Conservation (phyloP, 2,329 filamentous ascomycete species). For the Pezicula neosporulosa region DNA sequence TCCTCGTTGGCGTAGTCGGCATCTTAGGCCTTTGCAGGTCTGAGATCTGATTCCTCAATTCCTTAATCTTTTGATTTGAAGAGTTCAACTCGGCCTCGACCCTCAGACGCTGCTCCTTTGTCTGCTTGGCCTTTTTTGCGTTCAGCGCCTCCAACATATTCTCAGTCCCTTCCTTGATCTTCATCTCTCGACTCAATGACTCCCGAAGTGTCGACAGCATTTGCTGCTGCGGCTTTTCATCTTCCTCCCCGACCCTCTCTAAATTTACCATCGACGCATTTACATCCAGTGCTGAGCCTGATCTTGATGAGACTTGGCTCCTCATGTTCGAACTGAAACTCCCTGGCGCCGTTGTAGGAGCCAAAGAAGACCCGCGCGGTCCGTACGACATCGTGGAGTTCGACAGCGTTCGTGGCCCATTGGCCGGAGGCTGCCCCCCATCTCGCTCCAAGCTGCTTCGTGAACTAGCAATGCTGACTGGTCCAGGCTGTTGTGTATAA, state of each 20-base stretch:
- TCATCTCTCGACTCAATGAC: conserved; percentile 88
- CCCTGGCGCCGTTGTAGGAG: conserved; percentile 67
- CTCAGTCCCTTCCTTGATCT: conserved; percentile 96
- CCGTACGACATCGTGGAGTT: conserved; percentile 58
- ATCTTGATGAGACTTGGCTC: conserved; percentile 64
- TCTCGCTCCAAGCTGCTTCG: conserved; percentile 55
- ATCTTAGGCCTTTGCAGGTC: conserved; percentile 52
- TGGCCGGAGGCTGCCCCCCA: conserved; percentile 46
- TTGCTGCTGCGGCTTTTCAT: conserved; percentile 61
- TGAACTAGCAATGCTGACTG: conserved; percentile 33
- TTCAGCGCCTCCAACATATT: conserved; percentile 96
- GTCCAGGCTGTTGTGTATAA: conserved; percentile 38
- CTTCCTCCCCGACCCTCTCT: conserved; percentile 62
- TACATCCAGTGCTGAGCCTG: conserved; percentile 55
- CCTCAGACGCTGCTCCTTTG: conserved; percentile 74
- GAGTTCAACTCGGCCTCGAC: conserved; percentile 88
- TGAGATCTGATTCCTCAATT: conserved; percentile 56
- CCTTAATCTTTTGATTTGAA: conserved; percentile 71
- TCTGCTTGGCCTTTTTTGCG: conserved; percentile 92
- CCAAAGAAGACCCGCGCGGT: conserved; percentile 66
- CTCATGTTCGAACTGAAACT: conserved; percentile 90
- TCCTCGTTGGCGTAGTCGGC: conserved; percentile 42
- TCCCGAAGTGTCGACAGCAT: conserved; percentile 74
- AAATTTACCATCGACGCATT: conserved; percentile 44
- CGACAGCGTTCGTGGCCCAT: conserved; percentile 46